Evolutionary conservation across 1,284 basidiomycete species (phyloP), one percentile per base, ranked within the genome.

Genomic region (Naganishia sp.): DNA sequence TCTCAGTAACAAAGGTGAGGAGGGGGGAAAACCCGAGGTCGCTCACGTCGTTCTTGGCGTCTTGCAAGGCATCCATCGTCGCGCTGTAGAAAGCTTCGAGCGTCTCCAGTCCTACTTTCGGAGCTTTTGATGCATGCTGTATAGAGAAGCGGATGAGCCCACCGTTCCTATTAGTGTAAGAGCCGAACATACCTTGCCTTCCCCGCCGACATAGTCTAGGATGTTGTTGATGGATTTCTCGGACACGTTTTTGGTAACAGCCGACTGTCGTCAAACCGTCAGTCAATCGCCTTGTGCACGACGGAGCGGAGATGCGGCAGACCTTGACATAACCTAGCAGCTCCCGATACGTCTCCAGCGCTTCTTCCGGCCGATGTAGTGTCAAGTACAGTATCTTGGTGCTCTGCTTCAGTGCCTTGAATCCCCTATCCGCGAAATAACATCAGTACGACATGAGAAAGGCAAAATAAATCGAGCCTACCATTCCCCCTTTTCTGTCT

Each of bases 221-320:
- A 99, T 97, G 68, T 92, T 92, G 78, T 98, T 99, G 83, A 99
- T 99, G 7, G 92, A 90, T 83, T 99, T 99, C 80, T 99, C 96
- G 7, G 91, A 91, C 74, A 94, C 80, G 67, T 80, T 80, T 42
- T 77, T 71, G 9, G 79, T 79, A 6, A 79, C 77, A 32, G 73
- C 60, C 35, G 69, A 75, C 76, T 78, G 65, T 15, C 47, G 18
- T 2, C 2, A 15, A 32, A 15, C n/a, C 10, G n/a, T 18, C 31
- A 17, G 18, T 41, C 39, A 35, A 42, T 42, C 21, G 25, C 32
- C 17, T 4, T 17, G 13, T 17, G 15, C 2, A 18, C 51, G 41
- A 23, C 18, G 18, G 21, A 11, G 39, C 42, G 35, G 56, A 17
- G 0, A n/a, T 6, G 2, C 39, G 13, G 66, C 78, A 41, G 21